These are phyloP conservation scores for Sugiyamaella sp. DNA, from an alignment of 1,139 yeast genomes.

Conservation along the genomic window DNA sequence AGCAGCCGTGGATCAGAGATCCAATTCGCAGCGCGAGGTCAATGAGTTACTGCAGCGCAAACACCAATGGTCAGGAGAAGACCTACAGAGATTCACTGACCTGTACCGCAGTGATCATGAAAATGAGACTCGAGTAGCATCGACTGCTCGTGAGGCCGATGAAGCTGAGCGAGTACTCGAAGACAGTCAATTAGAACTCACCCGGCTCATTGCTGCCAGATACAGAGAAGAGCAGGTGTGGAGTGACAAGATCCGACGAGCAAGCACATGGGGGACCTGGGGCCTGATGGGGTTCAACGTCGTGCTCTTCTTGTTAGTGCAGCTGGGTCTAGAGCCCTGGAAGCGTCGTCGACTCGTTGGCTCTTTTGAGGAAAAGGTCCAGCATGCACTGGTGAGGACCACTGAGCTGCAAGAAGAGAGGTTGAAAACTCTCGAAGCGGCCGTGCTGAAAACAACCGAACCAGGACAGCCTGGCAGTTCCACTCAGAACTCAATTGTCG, in stretches of 20 bases:
- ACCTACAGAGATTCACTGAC: conserved; percentile 81
- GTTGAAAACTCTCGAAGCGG: conserved; percentile 5
- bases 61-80: conserved; percentile 74
- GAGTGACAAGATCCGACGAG: conserved; percentile 93
- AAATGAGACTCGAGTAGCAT: conserved; percentile 63
- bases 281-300: conserved; percentile 86
- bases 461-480: no score
- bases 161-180: conserved; percentile 69
- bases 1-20: conserved; percentile 64
- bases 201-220: conserved; percentile 78
- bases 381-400: conserved; percentile 11
- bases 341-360: conserved; percentile 78
- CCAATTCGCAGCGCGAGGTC: conserved; percentile 79
- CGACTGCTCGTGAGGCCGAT: conserved; percentile 54
- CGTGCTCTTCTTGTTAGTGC: conserved; percentile 74
- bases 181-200: conserved; percentile 65
- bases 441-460: background rate
- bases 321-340: conserved; percentile 92
- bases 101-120: conserved; percentile 80
- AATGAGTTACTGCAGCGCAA: conserved; percentile 88
- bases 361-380: conserved; percentile 70
- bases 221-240: conserved; percentile 98
- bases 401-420: conserved; percentile 12
- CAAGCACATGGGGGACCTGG: conserved; percentile 98
- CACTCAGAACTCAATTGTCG: background rate